Evolutionary conservation across 768 basidiomycete genomes (phyloP), one percentile per base, ranked within the genome.

Genomic region (Tricholoma bakamatsutake): DNA sequence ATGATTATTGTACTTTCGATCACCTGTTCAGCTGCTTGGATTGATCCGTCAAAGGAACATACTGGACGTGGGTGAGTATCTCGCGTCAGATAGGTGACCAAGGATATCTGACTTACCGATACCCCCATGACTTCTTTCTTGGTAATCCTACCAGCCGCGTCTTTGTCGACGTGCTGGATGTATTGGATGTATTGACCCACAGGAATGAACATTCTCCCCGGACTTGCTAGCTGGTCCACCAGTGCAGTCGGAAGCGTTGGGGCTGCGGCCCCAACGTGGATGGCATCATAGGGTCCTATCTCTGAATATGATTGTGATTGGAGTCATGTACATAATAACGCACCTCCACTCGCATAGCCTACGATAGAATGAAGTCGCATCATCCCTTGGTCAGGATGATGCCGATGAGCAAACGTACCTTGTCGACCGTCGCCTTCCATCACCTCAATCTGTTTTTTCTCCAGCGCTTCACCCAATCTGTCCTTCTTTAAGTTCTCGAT

Each of bases 191-290:
- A 62, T 1, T 73, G 77, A 2, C 94, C 95, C 12, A 98, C 87
- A 1, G 95, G 95, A 52, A 98, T 91, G 73, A 98, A 95, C 88
- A 98, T 93, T 52, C 85, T 74, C 13, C 90, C 90, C 0, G 88
- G 87, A 2, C 69, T 66, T 27, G 85, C 85, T 2, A 93, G 82
- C 64, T 96, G 94, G 12, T 88, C 82, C 28, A 98, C 68, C 1
- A 98, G 80, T 0, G 77, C 68, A 18, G 79, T 68, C 0, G 95
- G 94, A 12, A 93, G 70, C 0, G 64, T 76, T 0, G 90, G 87
- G 0, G 95, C 85, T 0, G 96, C 95, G 0, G 96, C 96, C 3
- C 96, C 96, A 35, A 98, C 95, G 61, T 98, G 95, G 50, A 98
- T 97, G 0, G 83, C 87, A 58, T 92, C 81, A 65, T 85, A 93